Base-by-base conservation (phyloP, 2,329 filamentous ascomycete genomes). In the Phialocephala sp. region DNA sequence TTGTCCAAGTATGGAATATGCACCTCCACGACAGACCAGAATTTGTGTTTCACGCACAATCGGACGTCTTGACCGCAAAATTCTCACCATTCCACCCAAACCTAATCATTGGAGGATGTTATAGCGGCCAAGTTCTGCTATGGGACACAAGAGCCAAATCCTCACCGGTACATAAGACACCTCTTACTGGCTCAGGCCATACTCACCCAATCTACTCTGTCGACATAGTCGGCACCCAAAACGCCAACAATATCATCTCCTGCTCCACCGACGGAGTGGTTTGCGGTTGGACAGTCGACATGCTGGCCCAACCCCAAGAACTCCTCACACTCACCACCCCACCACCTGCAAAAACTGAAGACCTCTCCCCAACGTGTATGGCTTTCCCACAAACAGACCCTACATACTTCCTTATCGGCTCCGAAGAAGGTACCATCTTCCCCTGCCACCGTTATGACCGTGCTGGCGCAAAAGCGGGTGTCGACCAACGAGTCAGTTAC, bases 81-180 rank as follows among this genome's bases (percentile, higher is more conserved):
- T 99, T 99, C 80, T 98, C 95, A n/a, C 95, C 95, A 0, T 97
- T 97, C 76, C 95, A 99, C 77, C 94, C 94, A 4, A 97, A 97
- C 72, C 85, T 99, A 62, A 96, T 99, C 74, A 89, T 99, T 67
- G 95, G 95, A 67, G 96, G 96, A 58, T 94, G 94, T 41, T 99
- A 99, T 80, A 97, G 92, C 66, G 95, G 95, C 8, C 96, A 99
- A 79, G 93, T 99, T 18, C 86, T 98, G 56, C 86, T 99, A 20
- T 99, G 95, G 95, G 96, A 99, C 76, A 99, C 93, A 12, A 90
- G 95, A 69, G 91, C 93, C 60, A 92, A 92, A 73, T 91, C 93
- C 20, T 89, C 90, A 20, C 94, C 96, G 0, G 93, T 98, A 6
- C 94, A 97, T 74, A 97, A 97, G 80, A 99, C 95, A 1, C 95